Evolutionary conservation across 352 stramenopile genomes (phyloP).

Genomic region (Pythium apleroticum): DNA sequence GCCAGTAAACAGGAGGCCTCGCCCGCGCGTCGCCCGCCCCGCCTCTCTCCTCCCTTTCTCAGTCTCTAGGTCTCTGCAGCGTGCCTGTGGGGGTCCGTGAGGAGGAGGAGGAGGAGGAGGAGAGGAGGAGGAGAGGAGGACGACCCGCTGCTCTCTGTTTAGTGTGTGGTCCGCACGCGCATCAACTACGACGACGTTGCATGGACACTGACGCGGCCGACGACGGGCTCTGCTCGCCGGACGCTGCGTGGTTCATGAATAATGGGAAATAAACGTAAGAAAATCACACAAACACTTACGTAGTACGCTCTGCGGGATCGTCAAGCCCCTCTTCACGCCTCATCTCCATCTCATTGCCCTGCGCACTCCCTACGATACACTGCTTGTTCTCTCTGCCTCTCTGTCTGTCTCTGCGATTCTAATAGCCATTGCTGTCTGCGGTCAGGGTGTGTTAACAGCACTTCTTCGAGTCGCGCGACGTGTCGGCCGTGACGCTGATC

Average conservation of each 20-base stretch:
- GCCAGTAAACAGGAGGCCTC: slow-evolving; percentile 21
- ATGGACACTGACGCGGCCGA: not conserved
- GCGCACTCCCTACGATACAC: slow-evolving; percentile 24
- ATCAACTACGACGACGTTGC: slow-evolving; percentile 8
- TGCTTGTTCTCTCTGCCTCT: not conserved
- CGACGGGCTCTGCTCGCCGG: not conserved
- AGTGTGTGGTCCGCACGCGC: slow-evolving; percentile 6
- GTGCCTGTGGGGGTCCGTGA: too few relatives aligned
- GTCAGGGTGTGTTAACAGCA: slow-evolving; percentile 15
- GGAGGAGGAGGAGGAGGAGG: too few relatives aligned
- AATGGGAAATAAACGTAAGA: slow-evolving; percentile 6
- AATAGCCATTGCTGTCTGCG: not conserved
- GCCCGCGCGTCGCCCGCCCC: not conserved
- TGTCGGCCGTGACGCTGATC: slow-evolving; percentile 16
- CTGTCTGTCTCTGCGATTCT: not conserved
- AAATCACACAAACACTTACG: slow-evolving; percentile 2
- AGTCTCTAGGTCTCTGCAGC: too few relatives aligned
- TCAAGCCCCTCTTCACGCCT: slow-evolving; percentile 7
- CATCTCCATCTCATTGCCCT: slow-evolving; percentile 8
- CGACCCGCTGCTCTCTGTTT: not conserved
- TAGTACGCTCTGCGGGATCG: too few relatives aligned
- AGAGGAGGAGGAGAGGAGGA: not conserved
- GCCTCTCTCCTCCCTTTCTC: too few relatives aligned
- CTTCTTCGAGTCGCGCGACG: slow-evolving; percentile 9
- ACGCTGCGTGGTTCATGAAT: slow-evolving; percentile 7